phyloP scores from a whole-genome alignment of 2,329 filamentous ascomycete genomes.

The Pseudogymnoascus sp. region DNA sequence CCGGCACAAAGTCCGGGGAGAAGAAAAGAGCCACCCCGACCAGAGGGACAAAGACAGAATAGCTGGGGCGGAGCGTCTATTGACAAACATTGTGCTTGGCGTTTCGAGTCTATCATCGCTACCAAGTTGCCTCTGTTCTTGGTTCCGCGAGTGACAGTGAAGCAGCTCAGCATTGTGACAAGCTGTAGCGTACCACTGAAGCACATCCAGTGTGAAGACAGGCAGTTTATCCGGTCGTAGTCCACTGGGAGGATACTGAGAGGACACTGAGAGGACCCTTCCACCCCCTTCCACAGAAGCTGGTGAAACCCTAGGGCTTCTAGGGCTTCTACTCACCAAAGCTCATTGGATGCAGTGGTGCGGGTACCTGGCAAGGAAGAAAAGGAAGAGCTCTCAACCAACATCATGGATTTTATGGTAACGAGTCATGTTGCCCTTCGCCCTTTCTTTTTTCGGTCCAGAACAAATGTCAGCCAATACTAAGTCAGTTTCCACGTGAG shows the following conservation, averaged over 20 bases:
- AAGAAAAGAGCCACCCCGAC: background rate
- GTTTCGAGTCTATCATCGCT: conserved; percentile 3
- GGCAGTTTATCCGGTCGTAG: background rate
- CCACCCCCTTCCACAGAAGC: background rate
- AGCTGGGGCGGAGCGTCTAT: background rate
- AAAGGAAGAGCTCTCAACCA: background rate
- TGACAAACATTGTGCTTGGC: background rate
- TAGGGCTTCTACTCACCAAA: background rate
- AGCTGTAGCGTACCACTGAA: background rate
- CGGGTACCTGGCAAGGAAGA: conserved; percentile 7
- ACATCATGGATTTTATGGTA: background rate
- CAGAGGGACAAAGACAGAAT: background rate
- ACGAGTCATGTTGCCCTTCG: conserved; percentile 1
- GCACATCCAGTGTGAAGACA: background rate
- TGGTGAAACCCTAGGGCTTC: conserved; percentile 5
- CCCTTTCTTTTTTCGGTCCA: background rate
- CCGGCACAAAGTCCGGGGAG: background rate
- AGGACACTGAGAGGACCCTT: background rate
- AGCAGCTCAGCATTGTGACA: background rate
- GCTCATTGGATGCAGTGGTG: conserved; percentile 1
- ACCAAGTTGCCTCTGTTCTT: background rate
- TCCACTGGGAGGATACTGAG: background rate
- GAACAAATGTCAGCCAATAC: background rate
- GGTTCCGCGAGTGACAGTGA: conserved; percentile 4
- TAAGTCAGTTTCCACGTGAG: background rate